Evolutionary conservation across 2,329 filamentous ascomycete genomes (phyloP), one percentile per base, ranked within the genome.

Genomic region (Epichloe coenophiala): DNA sequence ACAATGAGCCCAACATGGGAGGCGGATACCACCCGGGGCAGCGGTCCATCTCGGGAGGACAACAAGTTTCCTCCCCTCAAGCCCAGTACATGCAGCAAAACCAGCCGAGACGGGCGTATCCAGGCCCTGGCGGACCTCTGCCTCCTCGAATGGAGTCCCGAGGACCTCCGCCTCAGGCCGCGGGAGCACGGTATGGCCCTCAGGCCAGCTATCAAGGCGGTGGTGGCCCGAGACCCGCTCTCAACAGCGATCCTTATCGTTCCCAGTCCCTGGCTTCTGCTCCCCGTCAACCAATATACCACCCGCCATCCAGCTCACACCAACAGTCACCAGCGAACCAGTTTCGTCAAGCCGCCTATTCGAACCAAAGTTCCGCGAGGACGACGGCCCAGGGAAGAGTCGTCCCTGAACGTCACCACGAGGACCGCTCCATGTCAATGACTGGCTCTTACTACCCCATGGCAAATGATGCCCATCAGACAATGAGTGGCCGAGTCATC

Each of bases 381-480:
- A 95, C 88, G 46, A 98, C 93, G 3, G 88, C 90, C 8, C 90
- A 96, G 65, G 93, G 93, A 35, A 80, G 93, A 54, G 75, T 93
- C 37, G 89, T 98, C 8, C 93, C 93, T 1, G 90, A 96, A 63
- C 82, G 91, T 49, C 86, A 90, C 50, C 86, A 90, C 54, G 88
- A 94, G 60, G 91, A 97, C 66, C 81, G 93, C 52, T 83, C 93
- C 55, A 97, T 97, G 93, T 95, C 91, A 44, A 84, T 98, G 84
- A 93, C 85, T 5, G 88, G 86, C 9, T 86, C 65, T 19, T 74
- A 71, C 53, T 65, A 88, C 58, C 76, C 83, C 3, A 76, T 84
- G 49, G 88, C 94, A 58, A 77, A 79, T 54, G 85, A 86, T 60
- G 74, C 89, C 43, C 85, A 93, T 65, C 91, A 96, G 67, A 96